A percentile compares a stretch with the other conserved stretches of the same genome.
phyloP scores from a whole-genome alignment of 2,329 filamentous ascomycete genomes.

The Paraphaeosphaeria minitans region DNA sequence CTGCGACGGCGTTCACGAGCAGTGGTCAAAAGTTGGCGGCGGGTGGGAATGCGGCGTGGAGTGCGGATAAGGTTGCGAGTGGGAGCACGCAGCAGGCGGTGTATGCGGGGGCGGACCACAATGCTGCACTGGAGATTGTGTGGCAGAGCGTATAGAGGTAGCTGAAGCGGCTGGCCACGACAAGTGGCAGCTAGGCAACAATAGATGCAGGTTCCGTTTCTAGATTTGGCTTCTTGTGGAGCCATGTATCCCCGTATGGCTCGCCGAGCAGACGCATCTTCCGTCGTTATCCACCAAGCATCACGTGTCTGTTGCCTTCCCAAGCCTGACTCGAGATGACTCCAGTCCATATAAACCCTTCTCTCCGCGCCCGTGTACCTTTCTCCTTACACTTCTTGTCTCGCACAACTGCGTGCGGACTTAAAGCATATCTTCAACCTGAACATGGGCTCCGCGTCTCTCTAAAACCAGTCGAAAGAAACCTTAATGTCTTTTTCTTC shows the following conservation, averaged over 20 bases:
- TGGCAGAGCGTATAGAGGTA: constrained; percentile 38
- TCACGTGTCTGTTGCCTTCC: background rate
- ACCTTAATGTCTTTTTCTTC: background rate
- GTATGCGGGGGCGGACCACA: constrained; percentile 45
- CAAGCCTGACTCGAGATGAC: background rate
- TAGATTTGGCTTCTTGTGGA: no score
- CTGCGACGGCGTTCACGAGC: constrained; percentile 50
- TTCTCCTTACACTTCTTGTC: background rate
- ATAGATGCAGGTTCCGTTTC: no score
- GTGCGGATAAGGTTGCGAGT: constrained; percentile 50
- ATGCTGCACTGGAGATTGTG: constrained; percentile 40
- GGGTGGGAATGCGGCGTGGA: constrained; percentile 49
- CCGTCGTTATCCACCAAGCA: background rate
- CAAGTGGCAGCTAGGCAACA: no score
- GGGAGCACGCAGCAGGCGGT: constrained; percentile 54
- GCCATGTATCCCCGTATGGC: no score
- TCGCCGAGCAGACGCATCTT: no score
- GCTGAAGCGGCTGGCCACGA: no score
- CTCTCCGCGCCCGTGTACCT: no score
- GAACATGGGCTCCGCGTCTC: background rate
- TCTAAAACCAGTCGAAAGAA: background rate
- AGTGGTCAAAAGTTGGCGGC: constrained; percentile 45
- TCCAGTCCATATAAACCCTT: background rate
- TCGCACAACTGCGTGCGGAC: background rate
- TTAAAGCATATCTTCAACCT: no score